Evolutionary conservation across 768 basidiomycete species (phyloP).

Genomic region (Cystofilobasidium capitatum): DNA sequence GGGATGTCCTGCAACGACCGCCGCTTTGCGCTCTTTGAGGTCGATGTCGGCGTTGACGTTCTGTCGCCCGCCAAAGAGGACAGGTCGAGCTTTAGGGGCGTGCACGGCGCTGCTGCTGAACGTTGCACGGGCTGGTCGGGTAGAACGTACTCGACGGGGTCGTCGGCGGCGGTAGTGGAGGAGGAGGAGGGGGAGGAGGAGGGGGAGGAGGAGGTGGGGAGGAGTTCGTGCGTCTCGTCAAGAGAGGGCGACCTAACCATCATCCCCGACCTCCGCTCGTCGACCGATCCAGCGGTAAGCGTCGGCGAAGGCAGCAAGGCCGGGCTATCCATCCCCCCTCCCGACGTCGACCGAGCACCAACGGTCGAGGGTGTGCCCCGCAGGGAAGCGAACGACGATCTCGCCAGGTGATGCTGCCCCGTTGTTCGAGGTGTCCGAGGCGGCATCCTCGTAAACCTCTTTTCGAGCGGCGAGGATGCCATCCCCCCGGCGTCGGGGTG

Average conservation of each 20-base stretch:
- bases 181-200: neutral
- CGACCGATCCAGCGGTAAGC: neutral
- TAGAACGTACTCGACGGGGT: no score
- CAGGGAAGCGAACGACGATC: neutral
- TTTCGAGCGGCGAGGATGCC: neutral
- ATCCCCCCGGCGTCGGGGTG: neutral
- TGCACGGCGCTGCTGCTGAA: no score
- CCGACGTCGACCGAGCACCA: neutral
- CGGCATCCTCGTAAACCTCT: slow-evolving; percentile 10
- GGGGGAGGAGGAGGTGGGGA: neutral
- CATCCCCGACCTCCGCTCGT: neutral
- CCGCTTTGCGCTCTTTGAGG: neutral
- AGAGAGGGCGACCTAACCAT: neutral
- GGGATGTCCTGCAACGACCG: neutral
- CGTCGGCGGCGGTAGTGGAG: no score
- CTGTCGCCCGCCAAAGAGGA: neutral
- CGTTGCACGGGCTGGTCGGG: no score
- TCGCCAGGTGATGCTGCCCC: neutral
- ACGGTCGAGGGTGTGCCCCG: neutral
- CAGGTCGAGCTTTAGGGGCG: no score
- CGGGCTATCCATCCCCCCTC: neutral
- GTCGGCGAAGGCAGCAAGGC: neutral
- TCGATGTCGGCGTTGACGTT: no score
- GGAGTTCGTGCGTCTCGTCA: neutral
- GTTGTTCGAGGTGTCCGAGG: slow-evolving; percentile 12